Evolutionary conservation across 805 yeast species (phyloP), one percentile per base, ranked within the genome.

Genomic region (Candida nanaspora): DNA sequence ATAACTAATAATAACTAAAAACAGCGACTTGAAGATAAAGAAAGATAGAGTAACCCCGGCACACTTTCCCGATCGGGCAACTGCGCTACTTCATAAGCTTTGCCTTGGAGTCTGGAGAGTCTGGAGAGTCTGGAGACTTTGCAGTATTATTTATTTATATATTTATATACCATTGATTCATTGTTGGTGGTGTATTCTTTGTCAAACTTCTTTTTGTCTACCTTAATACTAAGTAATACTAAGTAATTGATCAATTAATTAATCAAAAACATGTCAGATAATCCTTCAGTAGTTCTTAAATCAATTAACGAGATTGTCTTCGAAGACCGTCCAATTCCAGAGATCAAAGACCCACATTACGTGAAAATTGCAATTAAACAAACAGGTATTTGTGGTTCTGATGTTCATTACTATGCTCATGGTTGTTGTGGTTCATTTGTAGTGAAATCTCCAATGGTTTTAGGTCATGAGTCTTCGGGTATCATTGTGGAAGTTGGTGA

Each of bases 391-490:
- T 87, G 95, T 61, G 95, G 95, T 3, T 79, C 87, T 1, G 95
- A 86, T 56, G 81, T 86, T 45, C 95, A 86, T 58, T 87, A 82
- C 67, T 86, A 78, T 53, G 74, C 78, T 25, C 83, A 82, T 48
- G 96, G 95, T 3, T 72, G 70, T 41, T 82, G 86, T 53, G 96
- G 95, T 20, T 72, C 77, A 8, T 86, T 84, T 51, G 76, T 79
- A 8, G 82, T 87, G 44, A 74, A 72, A 47, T 63, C 69, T 21
- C 95, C 95, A 35, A 83, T 86, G 91, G 87, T 86, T 29, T 65
- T 86, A 48, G 96, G 96, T 35, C 96, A 87, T 56, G 96, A 87
- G 56, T 80, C 89, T 10, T 66, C 89, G 6, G 96, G 96, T 41
- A 65, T 78, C 23, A 80, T 87, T 36, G 78, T 72, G 18, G 81